Conservation (phyloP, 2,329 filamentous ascomycete genomes). For the Aureobasidium sp. region DNA sequence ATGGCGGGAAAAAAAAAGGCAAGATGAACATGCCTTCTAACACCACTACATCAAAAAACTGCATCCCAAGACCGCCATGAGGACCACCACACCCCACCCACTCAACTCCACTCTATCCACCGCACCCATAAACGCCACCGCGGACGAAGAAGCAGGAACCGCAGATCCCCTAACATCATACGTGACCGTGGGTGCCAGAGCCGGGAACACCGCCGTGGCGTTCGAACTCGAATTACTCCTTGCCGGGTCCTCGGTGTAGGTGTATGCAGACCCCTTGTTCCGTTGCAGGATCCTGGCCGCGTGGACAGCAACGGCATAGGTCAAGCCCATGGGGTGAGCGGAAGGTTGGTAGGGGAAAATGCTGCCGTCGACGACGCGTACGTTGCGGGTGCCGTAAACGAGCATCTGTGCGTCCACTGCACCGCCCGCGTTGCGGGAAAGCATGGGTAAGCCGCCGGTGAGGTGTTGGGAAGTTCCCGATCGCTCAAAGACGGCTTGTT, state of each 20-base stretch:
- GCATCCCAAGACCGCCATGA: background rate
- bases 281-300: background rate
- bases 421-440: constrained; percentile 22
- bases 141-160: background rate
- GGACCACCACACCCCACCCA: background rate
- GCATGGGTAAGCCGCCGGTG: constrained; percentile 20
- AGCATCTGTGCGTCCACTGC: constrained; percentile 26
- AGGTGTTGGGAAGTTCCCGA: constrained; percentile 5
- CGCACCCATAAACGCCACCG: background rate
- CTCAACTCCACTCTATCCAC: background rate
- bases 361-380: constrained; percentile 30
- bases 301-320: background rate
- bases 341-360: constrained; percentile 25
- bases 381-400: constrained; percentile 27
- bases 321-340: constrained; percentile 24
- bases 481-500: background rate
- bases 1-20: no score
- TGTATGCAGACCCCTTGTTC: background rate
- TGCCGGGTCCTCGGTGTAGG: background rate
- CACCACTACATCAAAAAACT: background rate
- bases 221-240: background rate
- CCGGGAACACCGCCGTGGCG: background rate
- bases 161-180: background rate
- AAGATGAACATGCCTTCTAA: background rate
- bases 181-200: background rate